Percentiles rank a stretch among this genome's conserved stretches.
Conservation (phyloP, 2,329 filamentous ascomycete genomes). For the Hypocrella siamensis region DNA sequence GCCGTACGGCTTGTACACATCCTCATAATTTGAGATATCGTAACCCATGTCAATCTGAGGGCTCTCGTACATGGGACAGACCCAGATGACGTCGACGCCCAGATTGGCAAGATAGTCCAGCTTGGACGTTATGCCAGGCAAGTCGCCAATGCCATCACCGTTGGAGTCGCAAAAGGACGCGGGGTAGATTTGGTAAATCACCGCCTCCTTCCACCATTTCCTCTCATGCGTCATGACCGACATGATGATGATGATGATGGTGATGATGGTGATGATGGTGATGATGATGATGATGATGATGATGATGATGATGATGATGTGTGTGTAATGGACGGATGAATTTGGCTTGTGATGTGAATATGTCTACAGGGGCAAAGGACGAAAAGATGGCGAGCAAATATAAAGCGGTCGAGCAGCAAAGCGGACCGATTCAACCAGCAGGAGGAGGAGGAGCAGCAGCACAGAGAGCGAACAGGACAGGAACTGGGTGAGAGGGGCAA, state of each 20-base stretch:
- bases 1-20: constrained; percentile 49
- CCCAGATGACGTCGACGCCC: constrained; percentile 50
- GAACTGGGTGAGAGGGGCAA: too few relatives aligned
- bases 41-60: constrained; percentile 58
- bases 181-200: constrained; percentile 45
- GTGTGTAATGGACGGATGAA: too few relatives aligned
- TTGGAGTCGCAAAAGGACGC: constrained; percentile 42
- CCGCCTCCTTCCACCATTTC: constrained; percentile 40
- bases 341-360: too few relatives aligned
- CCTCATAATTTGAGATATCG: constrained; percentile 52
- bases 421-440: too few relatives aligned
- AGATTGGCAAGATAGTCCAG: constrained; percentile 45
- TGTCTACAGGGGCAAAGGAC: too few relatives aligned
- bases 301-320: not conserved
- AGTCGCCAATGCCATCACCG: constrained; percentile 42
- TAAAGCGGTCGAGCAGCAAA: too few relatives aligned
- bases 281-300: not conserved
- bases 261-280: not conserved
- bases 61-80: constrained; percentile 48
- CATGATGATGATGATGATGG: constrained; percentile 6
- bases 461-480: too few relatives aligned
- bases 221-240: constrained; percentile 8
- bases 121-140: constrained; percentile 46
- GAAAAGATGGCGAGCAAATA: too few relatives aligned
- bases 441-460: too few relatives aligned